Base-by-base conservation (phyloP, 2,329 filamentous ascomycete species). In the Pyrenophora seminiperda region DNA sequence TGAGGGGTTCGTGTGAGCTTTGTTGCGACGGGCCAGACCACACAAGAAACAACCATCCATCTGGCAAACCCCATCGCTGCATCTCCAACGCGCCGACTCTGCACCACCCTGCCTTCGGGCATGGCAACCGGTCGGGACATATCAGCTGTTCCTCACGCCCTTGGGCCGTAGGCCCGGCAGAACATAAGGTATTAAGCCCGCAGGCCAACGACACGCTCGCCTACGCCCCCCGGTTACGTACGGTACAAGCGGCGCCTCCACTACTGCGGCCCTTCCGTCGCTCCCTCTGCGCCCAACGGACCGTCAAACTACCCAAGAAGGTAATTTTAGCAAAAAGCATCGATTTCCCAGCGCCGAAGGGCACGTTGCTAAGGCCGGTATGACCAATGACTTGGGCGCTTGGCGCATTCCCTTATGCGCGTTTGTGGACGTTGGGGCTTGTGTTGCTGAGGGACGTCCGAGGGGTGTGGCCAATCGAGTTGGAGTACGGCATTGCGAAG, bases 311-410 rank as follows among this genome's bases (percentile, higher is more conserved):
- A 14, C 47, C 47, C n/a, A 22, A 40, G 24, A 7, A 10, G 36
- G 47, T 17, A 50, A 41, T 27, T 36, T 30, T 41, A 13, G 19
- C 18, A 47, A 29, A 46, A 46, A 18, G 13, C 36, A 7, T 50
- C n/a, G 47, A 50, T 46, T 41, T 5, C 37, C 13, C 30, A 40
- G 44, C 42, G 47, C 47, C 41, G 48, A 57, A 57, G 54, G 54
- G 50, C 54, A 48, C 50, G 47, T 32, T 48, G 32, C n/a, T 36
- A 42, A 37, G 40, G 44, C 34, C 15, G 9, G n/a, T 13, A 17
- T 18, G 41, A 46, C 54, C 50, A 57, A 57, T 57, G 13, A 27
- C 22, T 7, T 22, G 20, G 4, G 38, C 7, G 39, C 9, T 27
- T 29, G 24, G 27, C 27, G 22, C 7, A 27, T 27, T 10, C 10